Conservation (phyloP, 257 asterid species). For the Solanum corneliomulleri region DNA sequence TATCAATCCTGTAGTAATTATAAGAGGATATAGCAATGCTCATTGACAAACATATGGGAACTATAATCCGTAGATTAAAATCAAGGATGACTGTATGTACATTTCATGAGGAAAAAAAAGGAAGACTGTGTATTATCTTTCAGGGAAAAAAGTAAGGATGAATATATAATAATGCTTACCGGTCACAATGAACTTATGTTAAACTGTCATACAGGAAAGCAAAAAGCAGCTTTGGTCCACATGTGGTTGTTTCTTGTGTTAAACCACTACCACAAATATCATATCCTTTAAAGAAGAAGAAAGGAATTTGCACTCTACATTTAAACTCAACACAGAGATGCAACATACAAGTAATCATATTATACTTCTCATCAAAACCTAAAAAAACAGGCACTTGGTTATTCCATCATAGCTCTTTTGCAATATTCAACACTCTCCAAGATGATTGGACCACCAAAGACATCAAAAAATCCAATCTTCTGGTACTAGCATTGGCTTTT, state of each 20-base stretch:
- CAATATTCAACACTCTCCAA: background rate
- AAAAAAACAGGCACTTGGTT: background rate
- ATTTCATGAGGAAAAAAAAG: background rate
- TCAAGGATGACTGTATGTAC: background rate
- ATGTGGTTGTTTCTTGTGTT: background rate
- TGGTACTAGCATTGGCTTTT: background rate
- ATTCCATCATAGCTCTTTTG: background rate
- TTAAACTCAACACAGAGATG: background rate
- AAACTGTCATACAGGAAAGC: background rate
- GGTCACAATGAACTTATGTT: background rate
- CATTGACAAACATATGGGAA: background rate
- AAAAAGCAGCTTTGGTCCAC: background rate
- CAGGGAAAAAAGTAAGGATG: background rate
- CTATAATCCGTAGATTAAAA: background rate
- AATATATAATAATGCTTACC: background rate
- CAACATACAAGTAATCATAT: background rate
- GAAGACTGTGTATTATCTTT: background rate
- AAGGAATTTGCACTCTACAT: background rate
- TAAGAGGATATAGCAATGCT: background rate
- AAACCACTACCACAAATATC: background rate
- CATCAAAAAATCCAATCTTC: background rate
- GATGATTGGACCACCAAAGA: background rate
- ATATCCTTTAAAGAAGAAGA: background rate
- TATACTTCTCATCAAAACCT: background rate
- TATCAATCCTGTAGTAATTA: background rate